Base-by-base conservation (phyloP, 495 filamentous ascomycete species). In the Staphylotrichum longicolle region DNA sequence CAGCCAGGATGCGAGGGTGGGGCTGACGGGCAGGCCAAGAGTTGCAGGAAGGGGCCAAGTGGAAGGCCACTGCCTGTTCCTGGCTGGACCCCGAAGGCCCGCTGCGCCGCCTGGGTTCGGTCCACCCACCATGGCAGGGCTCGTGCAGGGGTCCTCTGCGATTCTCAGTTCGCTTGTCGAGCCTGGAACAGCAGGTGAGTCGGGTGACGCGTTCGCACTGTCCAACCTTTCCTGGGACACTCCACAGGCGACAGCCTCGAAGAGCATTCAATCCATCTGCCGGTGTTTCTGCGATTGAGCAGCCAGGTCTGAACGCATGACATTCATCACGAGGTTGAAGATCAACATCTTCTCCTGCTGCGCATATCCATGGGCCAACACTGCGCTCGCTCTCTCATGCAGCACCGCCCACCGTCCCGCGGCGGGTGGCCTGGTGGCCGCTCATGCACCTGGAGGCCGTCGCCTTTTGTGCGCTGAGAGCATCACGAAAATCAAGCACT, bases 1-100 rank as follows among this genome's bases (percentile, higher is more conserved):
- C 58, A 63, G 64, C 53, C 54, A 57, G 46, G 56, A 50, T 54
- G 64, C 60, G 58, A 60, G 53, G 60, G 59, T 27, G 53, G 63
- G 54, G 32, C 45, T 50, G 57, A 46, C 41, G 53, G 62, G 49
- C 45, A 53, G 62, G 57, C 47, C 53, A 66, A 58, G 55, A 54
- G 46, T 10, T 55, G 59, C 59, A 61, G 45, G 41, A 42, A 54
- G 59, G 27, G 42, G 50, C 40, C 50, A 7, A 32, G 39, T 10
- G 45, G 41, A 33, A 34, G 50, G 56, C 56, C 56, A 50, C 56
- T 10, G 14, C 30, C 47, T 20, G 3, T 12, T 49, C 51, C 35
- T 37, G 34, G 51, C 34, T 27, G 50, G 20, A 27, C 20, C 20
- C 20, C 20, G 20, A 27, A 27, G 20, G 20, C 20, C 20, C 20